Base-by-base conservation (phyloP, 2,329 filamentous ascomycete species). In the Aaosphaeria arxii region DNA sequence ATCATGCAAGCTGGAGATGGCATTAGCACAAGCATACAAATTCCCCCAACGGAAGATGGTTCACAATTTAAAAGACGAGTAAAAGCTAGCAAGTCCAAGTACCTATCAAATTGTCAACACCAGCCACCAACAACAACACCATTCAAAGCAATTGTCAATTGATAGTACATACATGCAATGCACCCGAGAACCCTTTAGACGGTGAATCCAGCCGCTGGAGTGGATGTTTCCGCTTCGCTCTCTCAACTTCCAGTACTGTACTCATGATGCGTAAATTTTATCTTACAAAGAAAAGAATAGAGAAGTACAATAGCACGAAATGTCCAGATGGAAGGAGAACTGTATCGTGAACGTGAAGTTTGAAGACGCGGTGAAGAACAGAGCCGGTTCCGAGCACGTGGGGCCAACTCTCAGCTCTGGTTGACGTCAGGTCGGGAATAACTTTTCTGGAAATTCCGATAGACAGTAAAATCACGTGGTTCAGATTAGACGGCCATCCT, bases 171-270 rank as follows among this genome's bases (percentile, higher is more conserved):
- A 76, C 66, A 66, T 91, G 87, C 39, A 89, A 66, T 7, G 81
- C 50, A 24, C 86, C 78, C 2, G 87, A 89, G 48, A 82, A 58
- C 38, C 78, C 78, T 49, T 80, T 80, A 1, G 85, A 85, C 1
- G 87, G 87, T 50, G 86, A 85, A 3, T 77, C 63, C 17, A 89
- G 71, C 36, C 84, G 77, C 69, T 90, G 87, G 4, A 88, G 76
- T 40, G 80, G 82, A 71, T 89, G 85, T 41, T 62, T 66, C 43
- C 62, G 59, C 46, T 67, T 58, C 44, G 70, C 53, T 24, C 17
- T 24, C 17, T 24, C 17, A 24, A 24, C 17, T 50, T 58, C 47
- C 31, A 52, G 50, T 11, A 62, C 54, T 3, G 39, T 41, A 41
- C 39, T 41, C 39, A 41, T 41, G 7, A 24, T 24, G 17, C 17